Evolutionary conservation across 2,329 filamentous ascomycete species (phyloP), one percentile per base, ranked within the genome.

Genomic region (Talaromyces sp.): DNA sequence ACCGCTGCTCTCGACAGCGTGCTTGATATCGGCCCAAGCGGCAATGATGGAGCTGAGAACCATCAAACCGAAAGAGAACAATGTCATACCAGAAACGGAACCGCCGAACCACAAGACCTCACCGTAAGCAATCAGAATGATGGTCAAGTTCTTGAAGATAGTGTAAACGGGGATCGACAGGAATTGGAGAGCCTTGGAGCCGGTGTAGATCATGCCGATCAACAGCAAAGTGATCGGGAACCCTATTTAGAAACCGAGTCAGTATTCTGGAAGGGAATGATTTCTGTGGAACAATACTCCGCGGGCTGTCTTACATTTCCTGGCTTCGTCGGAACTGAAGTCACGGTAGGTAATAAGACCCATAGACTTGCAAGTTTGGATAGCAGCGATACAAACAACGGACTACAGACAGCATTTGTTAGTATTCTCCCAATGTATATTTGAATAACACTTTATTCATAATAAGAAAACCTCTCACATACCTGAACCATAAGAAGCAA

Each of bases 61-160:
- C 91, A 99, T 99, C 58, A 99, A 80, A 49, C 91, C 92, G 67
- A 99, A 99, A 3, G 92, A 96, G 68, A 97, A 88, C 27, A 99
- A 84, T 2, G 91, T 87, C 74, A 96, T 86, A 42, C 87, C 84
- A 14, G 89, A 92, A 54, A 99, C 93, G 44, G 86, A 91, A 69
- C 93, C 93, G 57, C 94, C 94, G 65, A 99, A 99, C 92, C 93
- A 97, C 48, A 99, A 83, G 27, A 99, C 93, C 77, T 99, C 94
- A 64, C 94, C 94, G 65, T 99, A 99, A 51, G 94, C 94, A 68
- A 97, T 99, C 61, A 97, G 86, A 67, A 99, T 97, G 74, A 96
- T 99, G 56, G 94, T 97, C 80, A 99, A 77, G 79, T 99, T 99
- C 84, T 99, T 99, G 84, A 99, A 99, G 73, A 99, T 99, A 51